These are phyloP conservation scores for Rhizopogon rudus DNA, from an alignment of 768 basidiomycete species.

Conservation along the genomic window DNA sequence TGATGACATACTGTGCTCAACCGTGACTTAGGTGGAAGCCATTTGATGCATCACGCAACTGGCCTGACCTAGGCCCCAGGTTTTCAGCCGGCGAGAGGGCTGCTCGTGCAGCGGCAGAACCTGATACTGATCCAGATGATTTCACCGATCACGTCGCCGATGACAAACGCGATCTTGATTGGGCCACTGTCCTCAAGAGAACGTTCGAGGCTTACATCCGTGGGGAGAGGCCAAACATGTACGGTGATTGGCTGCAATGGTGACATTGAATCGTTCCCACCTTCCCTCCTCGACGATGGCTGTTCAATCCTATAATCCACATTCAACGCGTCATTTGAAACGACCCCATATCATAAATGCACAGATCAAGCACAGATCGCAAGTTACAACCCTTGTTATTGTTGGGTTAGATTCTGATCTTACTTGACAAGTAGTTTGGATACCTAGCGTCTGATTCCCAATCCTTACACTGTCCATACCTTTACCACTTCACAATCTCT, in stretches of 20 bases:
- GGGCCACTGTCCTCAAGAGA: slow-evolving; percentile 93
- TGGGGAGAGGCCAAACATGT: slow-evolving; percentile 92
- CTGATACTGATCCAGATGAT: slow-evolving; percentile 27
- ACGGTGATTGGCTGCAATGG: slow-evolving; percentile 77
- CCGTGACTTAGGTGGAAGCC: slow-evolving; percentile 78
- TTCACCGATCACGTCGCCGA: slow-evolving; percentile 43
- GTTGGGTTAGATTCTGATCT: slow-evolving; percentile 26
- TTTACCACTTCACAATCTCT: slow-evolving; percentile 12
- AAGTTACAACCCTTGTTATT: slow-evolving; percentile 21
- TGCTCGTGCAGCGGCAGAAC: slow-evolving; percentile 44
- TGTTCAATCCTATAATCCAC: slow-evolving; percentile 24
- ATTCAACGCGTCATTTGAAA: slow-evolving; percentile 20
- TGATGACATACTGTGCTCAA: not conserved
- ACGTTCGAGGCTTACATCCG: slow-evolving; percentile 92
- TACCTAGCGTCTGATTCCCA: slow-evolving; percentile 19
- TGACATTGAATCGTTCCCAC: slow-evolving; percentile 13
- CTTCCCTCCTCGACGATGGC: slow-evolving; percentile 5
- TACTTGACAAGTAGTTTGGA: slow-evolving; percentile 19
- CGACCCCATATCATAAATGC: slow-evolving; percentile 23
- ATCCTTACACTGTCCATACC: slow-evolving; percentile 21
- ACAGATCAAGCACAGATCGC: slow-evolving; percentile 17
- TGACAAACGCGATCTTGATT: slow-evolving; percentile 80
- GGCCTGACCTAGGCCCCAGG: slow-evolving; percentile 84
- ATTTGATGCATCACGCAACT: slow-evolving; percentile 90
- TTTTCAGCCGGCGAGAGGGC: slow-evolving; percentile 74